Conservation (phyloP, 2,329 filamentous ascomycete species). For the Chaetomium sp. region DNA sequence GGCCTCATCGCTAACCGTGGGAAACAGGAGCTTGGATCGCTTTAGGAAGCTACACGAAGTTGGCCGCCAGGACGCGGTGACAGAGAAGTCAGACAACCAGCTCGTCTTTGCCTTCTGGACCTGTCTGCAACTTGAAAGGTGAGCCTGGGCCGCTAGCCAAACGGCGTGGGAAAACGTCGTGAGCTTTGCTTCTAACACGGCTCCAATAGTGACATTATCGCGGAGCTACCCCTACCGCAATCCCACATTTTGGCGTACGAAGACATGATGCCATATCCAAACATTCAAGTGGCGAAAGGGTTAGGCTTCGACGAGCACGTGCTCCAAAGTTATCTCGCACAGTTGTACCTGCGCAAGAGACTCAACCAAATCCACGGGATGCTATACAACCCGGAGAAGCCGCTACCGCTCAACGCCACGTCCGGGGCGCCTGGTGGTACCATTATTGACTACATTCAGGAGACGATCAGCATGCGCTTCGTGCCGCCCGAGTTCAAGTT, state of each 20-base stretch:
- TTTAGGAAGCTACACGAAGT: constrained; percentile 46
- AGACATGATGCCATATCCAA: constrained; percentile 68
- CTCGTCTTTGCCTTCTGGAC: constrained; percentile 86
- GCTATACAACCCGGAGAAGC: constrained; percentile 53
- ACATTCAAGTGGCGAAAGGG: constrained; percentile 49
- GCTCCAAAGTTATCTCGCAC: constrained; percentile 62
- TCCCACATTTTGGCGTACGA: constrained; percentile 64
- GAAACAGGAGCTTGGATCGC: constrained; percentile 51
- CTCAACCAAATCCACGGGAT: constrained; percentile 64
- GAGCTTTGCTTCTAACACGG: background rate
- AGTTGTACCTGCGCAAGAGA: constrained; percentile 65
- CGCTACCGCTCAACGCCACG: constrained; percentile 21
- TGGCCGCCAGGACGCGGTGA: constrained; percentile 38
- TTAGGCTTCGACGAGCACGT: constrained; percentile 52
- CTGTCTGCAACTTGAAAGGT: constrained; percentile 89
- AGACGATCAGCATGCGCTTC: constrained; percentile 43
- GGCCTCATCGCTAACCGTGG: background rate
- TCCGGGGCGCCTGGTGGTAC: constrained; percentile 39
- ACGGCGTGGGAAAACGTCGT: background rate
- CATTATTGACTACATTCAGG: constrained; percentile 49
- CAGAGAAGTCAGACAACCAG: constrained; percentile 60
- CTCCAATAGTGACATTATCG: constrained; percentile 74
- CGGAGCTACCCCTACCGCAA: constrained; percentile 71
- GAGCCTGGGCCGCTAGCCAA: constrained; percentile 29
- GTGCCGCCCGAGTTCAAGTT: constrained; percentile 57